These are phyloP conservation scores for Rosa persica DNA, from an alignment of 306 rosid genomes.

Conservation along the genomic window DNA sequence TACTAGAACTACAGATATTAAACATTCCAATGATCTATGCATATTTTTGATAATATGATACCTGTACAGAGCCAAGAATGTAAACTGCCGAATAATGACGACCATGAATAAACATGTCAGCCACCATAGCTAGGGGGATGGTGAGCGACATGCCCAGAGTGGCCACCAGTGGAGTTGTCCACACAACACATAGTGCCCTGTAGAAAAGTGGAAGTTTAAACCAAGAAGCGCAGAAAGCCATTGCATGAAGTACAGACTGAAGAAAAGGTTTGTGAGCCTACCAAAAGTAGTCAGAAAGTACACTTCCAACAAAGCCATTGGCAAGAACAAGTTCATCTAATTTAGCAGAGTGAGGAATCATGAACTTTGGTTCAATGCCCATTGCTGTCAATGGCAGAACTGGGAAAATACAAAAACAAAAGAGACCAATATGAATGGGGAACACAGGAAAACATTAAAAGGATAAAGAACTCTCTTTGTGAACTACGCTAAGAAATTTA, in stretches of 20 bases:
- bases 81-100: slow-evolving; percentile 89
- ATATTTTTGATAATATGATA: slow-evolving; percentile 14
- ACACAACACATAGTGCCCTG: slow-evolving; percentile 96
- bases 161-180: slow-evolving; percentile 99
- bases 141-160: slow-evolving; percentile 99
- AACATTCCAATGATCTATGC: neutral
- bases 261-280: slow-evolving; percentile 28
- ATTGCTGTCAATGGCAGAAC: slow-evolving; percentile 93
- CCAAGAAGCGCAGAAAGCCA: slow-evolving; percentile 18
- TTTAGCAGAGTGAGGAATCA: slow-evolving; percentile 73
- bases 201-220: slow-evolving; percentile 25
- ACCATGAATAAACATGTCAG: slow-evolving; percentile 95
- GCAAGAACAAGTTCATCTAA: slow-evolving; percentile 91
- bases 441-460: neutral
- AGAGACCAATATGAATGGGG: neutral
- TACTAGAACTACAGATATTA: neutral
- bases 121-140: slow-evolving; percentile 97
- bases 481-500: neutral
- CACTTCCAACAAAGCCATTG: slow-evolving; percentile 92
- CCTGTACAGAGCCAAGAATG: slow-evolving; percentile 93
- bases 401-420: slow-evolving; percentile 32
- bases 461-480: slow-evolving; percentile 3
- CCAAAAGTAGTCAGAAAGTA: slow-evolving; percentile 96
- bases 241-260: slow-evolving; percentile 15
- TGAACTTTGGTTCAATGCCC: slow-evolving; percentile 92